A percentile compares a stretch with the other conserved stretches of the same genome.
phyloP scores from a whole-genome alignment of 805 yeast species.

The Candida maesae region DNA sequence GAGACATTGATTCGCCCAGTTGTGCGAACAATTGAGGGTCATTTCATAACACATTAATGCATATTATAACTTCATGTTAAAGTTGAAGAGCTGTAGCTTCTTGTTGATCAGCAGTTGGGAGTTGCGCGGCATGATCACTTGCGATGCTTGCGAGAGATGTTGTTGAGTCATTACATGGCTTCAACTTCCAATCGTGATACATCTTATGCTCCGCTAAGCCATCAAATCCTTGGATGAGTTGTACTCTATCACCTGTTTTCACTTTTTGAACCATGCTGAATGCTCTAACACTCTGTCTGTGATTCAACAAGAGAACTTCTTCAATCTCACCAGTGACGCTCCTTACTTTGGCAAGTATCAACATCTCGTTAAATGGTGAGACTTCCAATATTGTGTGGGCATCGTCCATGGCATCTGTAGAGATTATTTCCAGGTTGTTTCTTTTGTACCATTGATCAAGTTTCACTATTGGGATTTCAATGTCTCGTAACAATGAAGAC shows the following conservation, averaged over 20 bases:
- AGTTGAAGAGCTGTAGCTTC: not conserved
- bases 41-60: not conserved
- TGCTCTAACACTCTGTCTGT: constrained; percentile 14
- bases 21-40: too few species aligned
- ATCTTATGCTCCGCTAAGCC: constrained; percentile 7
- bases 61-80: too few species aligned
- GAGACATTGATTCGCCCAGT: too few species aligned
- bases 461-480: constrained; percentile 17
- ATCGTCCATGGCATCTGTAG: not conserved
- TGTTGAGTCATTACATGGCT: not conserved
- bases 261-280: constrained; percentile 11
- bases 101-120: too few species aligned
- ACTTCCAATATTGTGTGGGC: constrained; percentile 6
- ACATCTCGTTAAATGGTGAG: constrained; percentile 14
- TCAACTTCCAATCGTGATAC: constrained; percentile 23
- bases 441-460: constrained; percentile 24
- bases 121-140: too few species aligned
- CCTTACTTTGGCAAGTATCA: constrained; percentile 9
- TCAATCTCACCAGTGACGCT: not conserved
- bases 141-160: too few species aligned
- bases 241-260: constrained; percentile 14
- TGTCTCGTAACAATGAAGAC: constrained; percentile 6
- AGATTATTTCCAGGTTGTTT: constrained; percentile 12
- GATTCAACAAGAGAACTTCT: constrained; percentile 16
- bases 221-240: constrained; percentile 9